Conservation (phyloP, 2,329 filamentous ascomycete species). For the Incumbomyces delicatus region DNA sequence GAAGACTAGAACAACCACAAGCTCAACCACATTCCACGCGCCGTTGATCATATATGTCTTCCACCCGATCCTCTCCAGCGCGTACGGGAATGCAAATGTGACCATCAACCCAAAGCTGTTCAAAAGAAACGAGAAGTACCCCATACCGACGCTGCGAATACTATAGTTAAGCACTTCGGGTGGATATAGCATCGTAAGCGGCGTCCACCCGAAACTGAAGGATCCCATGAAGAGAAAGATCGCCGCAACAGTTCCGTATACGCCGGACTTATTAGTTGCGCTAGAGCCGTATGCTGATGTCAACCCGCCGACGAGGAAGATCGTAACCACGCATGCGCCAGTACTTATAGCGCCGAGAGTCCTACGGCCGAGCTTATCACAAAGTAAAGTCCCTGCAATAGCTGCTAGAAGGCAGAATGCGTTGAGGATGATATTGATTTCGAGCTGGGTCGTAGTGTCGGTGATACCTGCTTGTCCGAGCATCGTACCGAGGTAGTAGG, state of each 20-base stretch:
- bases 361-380: slow-evolving; percentile 26
- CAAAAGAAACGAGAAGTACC: slow-evolving; percentile 35
- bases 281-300: slow-evolving; percentile 16
- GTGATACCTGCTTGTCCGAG: slow-evolving; percentile 31
- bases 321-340: slow-evolving; percentile 19
- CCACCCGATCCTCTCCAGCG: slow-evolving; percentile 29
- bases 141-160: slow-evolving; percentile 47
- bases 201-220: slow-evolving; percentile 40
- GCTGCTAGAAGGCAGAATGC: slow-evolving; percentile 21
- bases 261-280: slow-evolving; percentile 9
- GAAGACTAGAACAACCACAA: slow-evolving; percentile 24
- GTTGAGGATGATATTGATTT: slow-evolving; percentile 25
- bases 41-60: slow-evolving; percentile 27
- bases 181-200: slow-evolving; percentile 39
- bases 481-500: slow-evolving; percentile 32
- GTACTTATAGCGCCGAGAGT: slow-evolving; percentile 27
- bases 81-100: slow-evolving; percentile 39
- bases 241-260: slow-evolving; percentile 40
- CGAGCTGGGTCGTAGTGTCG: slow-evolving; percentile 27
- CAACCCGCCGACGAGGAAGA: slow-evolving; percentile 15
- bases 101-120: slow-evolving; percentile 38
- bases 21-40: slow-evolving; percentile 23
- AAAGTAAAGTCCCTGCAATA: slow-evolving; percentile 24
- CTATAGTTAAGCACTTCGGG: slow-evolving; percentile 45
- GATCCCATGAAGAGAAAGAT: slow-evolving; percentile 46